Base-by-base conservation (phyloP, 352 stramenopile species). In the Peronospora destructor region DNA sequence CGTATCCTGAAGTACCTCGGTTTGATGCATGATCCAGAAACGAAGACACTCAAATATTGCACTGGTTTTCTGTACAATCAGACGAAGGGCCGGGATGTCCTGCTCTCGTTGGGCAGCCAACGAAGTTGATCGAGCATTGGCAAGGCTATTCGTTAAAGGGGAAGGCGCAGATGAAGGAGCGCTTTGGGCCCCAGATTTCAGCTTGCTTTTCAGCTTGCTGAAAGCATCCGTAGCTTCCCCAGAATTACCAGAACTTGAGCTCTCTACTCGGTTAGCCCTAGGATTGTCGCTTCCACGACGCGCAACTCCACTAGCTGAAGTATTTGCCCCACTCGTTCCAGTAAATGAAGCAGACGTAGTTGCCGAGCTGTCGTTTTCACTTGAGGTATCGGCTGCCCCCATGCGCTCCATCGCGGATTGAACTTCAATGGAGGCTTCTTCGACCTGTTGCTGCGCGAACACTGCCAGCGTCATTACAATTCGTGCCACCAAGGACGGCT, bases 401-500 rank as follows among this genome's bases (percentile, higher is more conserved):
- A 68, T 56, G 23, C 50, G 75, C 61, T 94, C 83, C 52, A 94
- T 85, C 1, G 77, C 76, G 2, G 80, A 65, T 48, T 91, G 83
- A 0, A 94, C 79, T 65, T 91, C 83, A 41, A 90, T 91, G 0
- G 83, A 94, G 11, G 83, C 76, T 63, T 91, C 78, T 64, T 94
- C 83, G 7, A 94, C 78, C 59, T 94, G 83, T 34, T 91, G 83
- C 36, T 94, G 83, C 2, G 82, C 83, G 33, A 91, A 87, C 1
- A 94, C 76, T 2, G 83, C 78, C 3, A 94, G 61, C 12, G 83
- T 90, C 80, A 94, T 91, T 4, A 94, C 75, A 16, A 94, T 91
- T n/a, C 80, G 74, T n/a, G 71, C 71, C 0, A 88, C 63, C 9
- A 91, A 62, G 0, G 68, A 67, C 7, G 83, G 65, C 25, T 94